Evolutionary conservation across 192 early-diverging fungal species (phyloP).

Genomic region (Lobosporangium transversale): DNA sequence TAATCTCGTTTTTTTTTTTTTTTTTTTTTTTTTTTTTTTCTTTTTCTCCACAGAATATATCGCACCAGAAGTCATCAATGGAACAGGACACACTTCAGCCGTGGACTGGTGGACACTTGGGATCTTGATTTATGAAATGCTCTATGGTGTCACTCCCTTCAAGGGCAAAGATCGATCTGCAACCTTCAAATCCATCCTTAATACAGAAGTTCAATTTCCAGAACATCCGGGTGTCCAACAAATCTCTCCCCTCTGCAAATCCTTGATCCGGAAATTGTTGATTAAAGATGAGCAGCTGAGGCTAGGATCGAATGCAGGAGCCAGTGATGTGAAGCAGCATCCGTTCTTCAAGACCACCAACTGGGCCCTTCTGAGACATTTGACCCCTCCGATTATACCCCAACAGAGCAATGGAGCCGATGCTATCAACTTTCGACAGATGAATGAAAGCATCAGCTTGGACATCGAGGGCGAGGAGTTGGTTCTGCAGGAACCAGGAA

Average conservation of each 20-base stretch:
- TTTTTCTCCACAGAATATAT: slow-evolving; percentile 81
- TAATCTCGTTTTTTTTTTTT: too few species aligned
- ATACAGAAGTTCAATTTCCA: slow-evolving; percentile 83
- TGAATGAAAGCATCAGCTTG: slow-evolving; percentile 71
- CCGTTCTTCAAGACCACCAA: slow-evolving; percentile 90
- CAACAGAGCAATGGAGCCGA: slow-evolving; percentile 66
- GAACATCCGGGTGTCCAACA: slow-evolving; percentile 30
- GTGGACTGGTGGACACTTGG: slow-evolving; percentile 99
- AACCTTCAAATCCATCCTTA: slow-evolving; percentile 90
- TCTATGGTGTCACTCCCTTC: slow-evolving; percentile 97
- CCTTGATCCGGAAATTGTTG: slow-evolving; percentile 84
- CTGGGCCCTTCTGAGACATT: slow-evolving; percentile 92
- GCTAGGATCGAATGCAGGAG: slow-evolving; percentile 89
- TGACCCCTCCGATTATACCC: slow-evolving; percentile 87
- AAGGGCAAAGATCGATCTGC: slow-evolving; percentile 88
- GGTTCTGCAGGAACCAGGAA: slow-evolving; percentile 26
- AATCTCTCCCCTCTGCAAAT: slow-evolving; percentile 65
- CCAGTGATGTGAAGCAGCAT: slow-evolving; percentile 93
- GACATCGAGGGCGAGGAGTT: slow-evolving; percentile 72
- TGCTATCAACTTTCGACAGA: slow-evolving; percentile 73
- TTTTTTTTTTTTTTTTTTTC: neutral
- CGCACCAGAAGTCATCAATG: slow-evolving; percentile 98
- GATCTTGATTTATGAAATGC: slow-evolving; percentile 98
- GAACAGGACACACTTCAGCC: slow-evolving; percentile 90
- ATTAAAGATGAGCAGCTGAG: slow-evolving; percentile 91